phyloP scores from a whole-genome alignment of 2,329 filamentous ascomycete species.

The Stagonosporopsis chrysanthemi region DNA sequence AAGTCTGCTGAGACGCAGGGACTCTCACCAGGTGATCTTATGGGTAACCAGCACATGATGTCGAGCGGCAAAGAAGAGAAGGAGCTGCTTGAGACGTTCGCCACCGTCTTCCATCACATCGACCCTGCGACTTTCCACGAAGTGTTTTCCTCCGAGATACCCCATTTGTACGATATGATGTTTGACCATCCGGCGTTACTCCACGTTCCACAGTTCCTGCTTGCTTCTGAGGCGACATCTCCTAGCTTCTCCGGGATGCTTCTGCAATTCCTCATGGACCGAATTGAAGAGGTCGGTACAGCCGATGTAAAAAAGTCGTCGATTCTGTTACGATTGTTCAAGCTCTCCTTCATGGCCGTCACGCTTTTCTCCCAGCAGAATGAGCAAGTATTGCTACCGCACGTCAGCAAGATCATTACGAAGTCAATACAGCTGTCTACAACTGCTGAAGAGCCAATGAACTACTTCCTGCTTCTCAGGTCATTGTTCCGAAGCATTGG shows the following conservation, averaged over 20 bases:
- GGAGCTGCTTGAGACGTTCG: constrained; percentile 95
- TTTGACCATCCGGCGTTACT: constrained; percentile 94
- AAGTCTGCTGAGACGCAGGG: constrained; percentile 78
- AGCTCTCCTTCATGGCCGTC: constrained; percentile 98
- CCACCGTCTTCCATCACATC: constrained; percentile 97
- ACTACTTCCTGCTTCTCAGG: constrained; percentile 92
- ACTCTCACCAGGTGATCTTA: constrained; percentile 85
- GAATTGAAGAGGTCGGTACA: constrained; percentile 92
- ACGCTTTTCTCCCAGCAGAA: constrained; percentile 95
- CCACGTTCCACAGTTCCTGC: constrained; percentile 96
- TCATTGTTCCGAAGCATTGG: constrained; percentile 97
- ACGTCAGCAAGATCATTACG: constrained; percentile 96
- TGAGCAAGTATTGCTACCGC: constrained; percentile 91
- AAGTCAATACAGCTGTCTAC: constrained; percentile 97
- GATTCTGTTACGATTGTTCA: constrained; percentile 92
- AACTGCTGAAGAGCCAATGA: constrained; percentile 95
- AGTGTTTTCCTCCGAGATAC: constrained; percentile 97
- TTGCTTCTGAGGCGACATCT: constrained; percentile 97
- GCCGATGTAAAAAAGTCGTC: constrained; percentile 91
- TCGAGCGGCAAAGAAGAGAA: constrained; percentile 96
- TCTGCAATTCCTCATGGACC: constrained; percentile 94
- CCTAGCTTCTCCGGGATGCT: constrained; percentile 99
- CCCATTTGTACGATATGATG: constrained; percentile 95
- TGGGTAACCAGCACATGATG: constrained; percentile 94
- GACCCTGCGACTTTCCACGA: constrained; percentile 98